Base-by-base conservation (phyloP, 352 stramenopile species). In the Blastocystis sp. region DNA sequence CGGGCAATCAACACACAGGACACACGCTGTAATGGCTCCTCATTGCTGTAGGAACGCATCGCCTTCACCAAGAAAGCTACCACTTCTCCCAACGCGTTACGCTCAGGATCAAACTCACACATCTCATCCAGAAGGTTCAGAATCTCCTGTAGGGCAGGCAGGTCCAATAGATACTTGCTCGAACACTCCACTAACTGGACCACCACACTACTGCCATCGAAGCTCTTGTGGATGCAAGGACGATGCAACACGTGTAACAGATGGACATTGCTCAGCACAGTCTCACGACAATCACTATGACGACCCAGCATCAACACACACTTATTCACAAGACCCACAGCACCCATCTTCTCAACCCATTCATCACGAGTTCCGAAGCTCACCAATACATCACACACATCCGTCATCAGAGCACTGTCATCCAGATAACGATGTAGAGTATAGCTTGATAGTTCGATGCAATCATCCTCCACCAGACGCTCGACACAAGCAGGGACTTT, bases 11-110 rank as follows among this genome's bases (percentile, higher is more conserved):
- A 57, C 73, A 84, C 73, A 42, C 73, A 84, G 17, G 44, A 37
- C 73, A 84, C 73, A 33, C 73, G 73, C 73, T 84, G 73, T 33
- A 84, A 51, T 24, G 37, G 44, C 22, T 68, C 44, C 42, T 68
- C 37, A 57, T 84, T 84, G 73, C 73, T 84, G 73, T 84, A 84
- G 48, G 44, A 66, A 56, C 73, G 73, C 73, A 84, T 84, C n/a
- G 48, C 73, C 51, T 84, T 84, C 73, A 84, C 73, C 51, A 84
- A n/a, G 73, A 68, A 84, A 22, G 73, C 73, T 51, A 68, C 53
- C 48, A 84, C 73, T 7, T 69, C 56, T 30, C 73, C 73, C 73
- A 84, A 44, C 30, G 53, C 73, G 4, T 53, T 15, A 3, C 73
- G 73, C 73, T 66, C 24, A 6, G 73, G 73, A 44, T 84, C 73